Base-by-base conservation (phyloP, 2,329 filamentous ascomycete genomes). In the Penicillium corylophilum region DNA sequence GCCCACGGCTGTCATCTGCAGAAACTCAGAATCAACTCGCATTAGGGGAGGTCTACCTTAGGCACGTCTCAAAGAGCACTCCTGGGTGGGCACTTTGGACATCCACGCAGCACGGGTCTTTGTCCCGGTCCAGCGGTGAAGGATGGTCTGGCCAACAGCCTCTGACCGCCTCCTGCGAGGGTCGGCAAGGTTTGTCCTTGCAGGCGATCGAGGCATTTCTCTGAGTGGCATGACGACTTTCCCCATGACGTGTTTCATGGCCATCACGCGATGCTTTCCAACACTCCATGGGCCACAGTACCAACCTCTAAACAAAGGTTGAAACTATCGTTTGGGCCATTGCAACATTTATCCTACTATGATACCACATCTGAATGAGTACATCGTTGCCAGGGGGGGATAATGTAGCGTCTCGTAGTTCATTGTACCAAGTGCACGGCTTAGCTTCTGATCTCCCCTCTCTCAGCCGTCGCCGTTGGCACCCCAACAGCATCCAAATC, bases 91-190 rank as follows among this genome's bases (percentile, higher is more conserved):
- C n/a, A 26, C 12, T 46, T 62, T 46, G 42, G 60, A 62, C 60
- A 62, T 41, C 49, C 54, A 62, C 57, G 51, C 55, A 61, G 60
- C 35, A 45, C 53, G 55, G 49, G 35, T 43, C 23, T 52, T 33
- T 15, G 6, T 51, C 54, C 51, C 53, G 50, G 51, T 55, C 50
- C 56, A 60, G 59, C 57, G 62, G 60, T 57, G 57, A 56, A 57
- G 52, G 50, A 44, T 24, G 26, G 41, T 28, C 54, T 58, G 51
- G 53, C 44, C 44, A 24, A 16, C 24, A 16, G 24, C 50, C 42
- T 48, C 59, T 66, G 64, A 68, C 65, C 65, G 65, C 64, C 54
- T 59, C 57, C 61, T 64, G 59, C 52, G 53, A 60, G 61, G 55
- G 51, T 15, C 53, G 53, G 56, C 53, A 66, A 65, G 61, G 62